Conservation (phyloP, 225 moss, liverwort and hornwort species). For the Thuidium tamariscinum region DNA sequence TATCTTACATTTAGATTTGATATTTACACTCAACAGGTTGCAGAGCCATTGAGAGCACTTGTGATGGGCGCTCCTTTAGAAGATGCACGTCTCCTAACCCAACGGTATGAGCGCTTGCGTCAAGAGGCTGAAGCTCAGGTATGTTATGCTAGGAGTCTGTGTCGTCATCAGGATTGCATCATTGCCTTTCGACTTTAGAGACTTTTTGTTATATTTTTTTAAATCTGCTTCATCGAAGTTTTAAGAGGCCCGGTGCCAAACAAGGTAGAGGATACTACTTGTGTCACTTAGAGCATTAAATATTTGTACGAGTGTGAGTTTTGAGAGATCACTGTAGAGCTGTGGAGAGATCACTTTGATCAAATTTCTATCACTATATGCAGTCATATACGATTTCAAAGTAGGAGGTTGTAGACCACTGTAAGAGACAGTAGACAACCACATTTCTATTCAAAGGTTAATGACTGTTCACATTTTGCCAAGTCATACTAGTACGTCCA, state of each 20-base stretch:
- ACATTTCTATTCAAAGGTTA: not conserved
- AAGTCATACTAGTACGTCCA: not conserved
- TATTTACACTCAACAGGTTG: constrained; percentile 32
- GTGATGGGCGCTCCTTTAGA: constrained; percentile 92
- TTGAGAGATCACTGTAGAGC: not conserved
- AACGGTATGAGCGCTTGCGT: constrained; percentile 88
- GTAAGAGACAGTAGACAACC: no score
- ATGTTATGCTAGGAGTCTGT: not conserved
- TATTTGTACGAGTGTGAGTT: not conserved
- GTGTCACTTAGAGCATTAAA: not conserved
- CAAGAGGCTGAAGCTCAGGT: constrained; percentile 98
- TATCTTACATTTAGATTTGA: not conserved
- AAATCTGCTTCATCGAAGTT: not conserved
- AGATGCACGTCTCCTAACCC: constrained; percentile 85
- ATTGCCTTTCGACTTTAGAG: not conserved
- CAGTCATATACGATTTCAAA: not conserved
- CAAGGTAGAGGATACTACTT: not conserved
- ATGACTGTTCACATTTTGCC: no score
- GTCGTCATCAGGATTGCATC: not conserved
- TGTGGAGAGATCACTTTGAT: not conserved
- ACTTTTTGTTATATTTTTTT: not conserved
- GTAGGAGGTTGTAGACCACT: not conserved
- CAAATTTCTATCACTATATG: not conserved
- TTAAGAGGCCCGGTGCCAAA: not conserved
- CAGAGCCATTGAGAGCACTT: constrained; percentile 83